These are phyloP conservation scores for Fraxinus velutina DNA, from an alignment of 305 asterid species.

Conservation along the genomic window DNA sequence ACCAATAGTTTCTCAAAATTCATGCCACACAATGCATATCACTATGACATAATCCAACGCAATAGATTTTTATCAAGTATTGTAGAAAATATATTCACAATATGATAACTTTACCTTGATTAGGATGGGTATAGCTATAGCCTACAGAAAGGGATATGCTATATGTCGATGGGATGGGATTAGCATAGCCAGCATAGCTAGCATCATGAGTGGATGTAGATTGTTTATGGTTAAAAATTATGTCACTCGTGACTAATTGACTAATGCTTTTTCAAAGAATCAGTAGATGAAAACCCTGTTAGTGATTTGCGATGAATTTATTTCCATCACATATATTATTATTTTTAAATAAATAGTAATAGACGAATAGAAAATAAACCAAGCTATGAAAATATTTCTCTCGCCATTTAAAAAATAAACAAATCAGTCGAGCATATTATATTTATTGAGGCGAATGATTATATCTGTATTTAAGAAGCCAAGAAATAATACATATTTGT, in stretches of 20 bases:
- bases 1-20: neutral
- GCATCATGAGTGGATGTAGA: neutral
- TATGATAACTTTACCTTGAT: neutral
- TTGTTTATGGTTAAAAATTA: neutral
- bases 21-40: neutral
- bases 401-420: neutral
- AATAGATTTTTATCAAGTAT: too few species aligned
- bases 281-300: neutral
- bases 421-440: neutral
- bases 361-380: neutral
- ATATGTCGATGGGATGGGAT: neutral
- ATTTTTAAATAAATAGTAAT: too few species aligned
- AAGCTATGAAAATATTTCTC: neutral
- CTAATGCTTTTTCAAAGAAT: neutral
- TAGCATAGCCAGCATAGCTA: neutral
- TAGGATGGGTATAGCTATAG: neutral
- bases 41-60: too few species aligned
- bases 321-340: neutral
- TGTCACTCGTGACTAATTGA: neutral
- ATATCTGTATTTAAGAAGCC: neutral
- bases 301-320: neutral
- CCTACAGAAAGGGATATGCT: neutral
- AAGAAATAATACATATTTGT: neutral
- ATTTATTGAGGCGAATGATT: neutral
- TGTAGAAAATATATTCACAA: too few species aligned